Base-by-base conservation (phyloP, 768 basidiomycete genomes). In the Rhodotorula taiwanensis region DNA sequence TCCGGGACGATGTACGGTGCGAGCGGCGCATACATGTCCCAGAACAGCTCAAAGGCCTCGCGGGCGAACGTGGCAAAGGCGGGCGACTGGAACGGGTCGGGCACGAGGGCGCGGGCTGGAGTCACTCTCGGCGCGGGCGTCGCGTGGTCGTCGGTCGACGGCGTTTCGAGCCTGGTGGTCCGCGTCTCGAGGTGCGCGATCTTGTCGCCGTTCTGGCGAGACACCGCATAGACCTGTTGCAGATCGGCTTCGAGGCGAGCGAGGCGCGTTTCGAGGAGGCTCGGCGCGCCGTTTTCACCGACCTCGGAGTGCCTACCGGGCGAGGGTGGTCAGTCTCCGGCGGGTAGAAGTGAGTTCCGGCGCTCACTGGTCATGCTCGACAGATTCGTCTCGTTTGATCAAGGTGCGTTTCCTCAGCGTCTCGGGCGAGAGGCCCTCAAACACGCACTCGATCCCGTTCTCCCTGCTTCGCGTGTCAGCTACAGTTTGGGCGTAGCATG, bases 21-120 rank as follows among this genome's bases (percentile, higher is more conserved):
- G 41, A 63, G 58, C 3, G 62, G 67, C 9, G 67, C 62, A 21
- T 56, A 64, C 39, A 57, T 52, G 31, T 63, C 51, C 67, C 67
- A 68, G 58, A 68, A 68, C 62, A 55, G 30, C 14, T 68, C 59
- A 39, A 68, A 64, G 0, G 67, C 58, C n/a, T 55, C 52, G 8
- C 55, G 34, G 15, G 51, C 62, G n/a, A 60, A 39, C 3, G 30
- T 15, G 30, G 60, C 62, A 21, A 43, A 36, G 0, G 23, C 23
- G 0, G 43, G n/a, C 20, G 36, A 16, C 0, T 18, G 14, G 16
- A 2, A 16, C 20, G 6, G 18, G 28, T 7, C 3, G 49, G 1
- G 30, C 9, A 50, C 15, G 21, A 33, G 31, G 16, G 11, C 3
- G 48, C 18, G 16, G 25, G 21, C 34, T 13, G 10, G 25, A 52